phyloP scores from a whole-genome alignment of 164 flowering plant species.

The Paratinospora sagittata region DNA sequence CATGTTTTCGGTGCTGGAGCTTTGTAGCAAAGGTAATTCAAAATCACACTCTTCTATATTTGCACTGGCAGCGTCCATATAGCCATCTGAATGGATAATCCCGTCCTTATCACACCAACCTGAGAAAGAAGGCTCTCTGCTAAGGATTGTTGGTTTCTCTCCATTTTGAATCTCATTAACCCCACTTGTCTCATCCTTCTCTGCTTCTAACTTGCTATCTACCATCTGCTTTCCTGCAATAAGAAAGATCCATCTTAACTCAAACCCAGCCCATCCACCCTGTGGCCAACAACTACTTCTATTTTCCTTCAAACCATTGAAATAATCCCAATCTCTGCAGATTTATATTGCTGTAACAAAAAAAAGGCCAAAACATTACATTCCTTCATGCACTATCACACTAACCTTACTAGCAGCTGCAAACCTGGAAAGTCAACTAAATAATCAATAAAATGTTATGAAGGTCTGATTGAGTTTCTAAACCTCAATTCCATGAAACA shows the following conservation, averaged over 20 bases:
- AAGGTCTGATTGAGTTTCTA: neutral
- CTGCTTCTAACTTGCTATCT: slow-evolving; percentile 27
- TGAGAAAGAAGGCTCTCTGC: slow-evolving; percentile 58
- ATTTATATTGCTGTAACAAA: slow-evolving; percentile 4
- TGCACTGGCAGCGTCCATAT: slow-evolving; percentile 18
- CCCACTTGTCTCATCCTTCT: slow-evolving; percentile 18
- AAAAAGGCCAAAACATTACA: slow-evolving; percentile 1
- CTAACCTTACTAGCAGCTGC: neutral
- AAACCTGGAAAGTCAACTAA: neutral
- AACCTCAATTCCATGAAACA: neutral
- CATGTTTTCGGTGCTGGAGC: slow-evolving; percentile 18
- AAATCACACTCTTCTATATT: slow-evolving; percentile 41
- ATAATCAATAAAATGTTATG: neutral
- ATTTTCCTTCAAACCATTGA: slow-evolving; percentile 7
- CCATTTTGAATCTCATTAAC: slow-evolving; percentile 7
- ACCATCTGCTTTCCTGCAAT: slow-evolving; percentile 42
- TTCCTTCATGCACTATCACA: neutral
- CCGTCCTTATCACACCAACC: slow-evolving; percentile 55
- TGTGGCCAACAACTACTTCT: slow-evolving; percentile 1
- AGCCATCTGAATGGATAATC: slow-evolving; percentile 13
- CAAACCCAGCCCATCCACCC: slow-evolving; percentile 8
- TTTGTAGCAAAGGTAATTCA: slow-evolving; percentile 40
- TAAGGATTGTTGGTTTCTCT: slow-evolving; percentile 24
- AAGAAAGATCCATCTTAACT: slow-evolving; percentile 20
- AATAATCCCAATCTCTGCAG: slow-evolving; percentile 1